Evolutionary conservation across 176 grass and related monocot species (phyloP).

Genomic region (Poa annua): DNA sequence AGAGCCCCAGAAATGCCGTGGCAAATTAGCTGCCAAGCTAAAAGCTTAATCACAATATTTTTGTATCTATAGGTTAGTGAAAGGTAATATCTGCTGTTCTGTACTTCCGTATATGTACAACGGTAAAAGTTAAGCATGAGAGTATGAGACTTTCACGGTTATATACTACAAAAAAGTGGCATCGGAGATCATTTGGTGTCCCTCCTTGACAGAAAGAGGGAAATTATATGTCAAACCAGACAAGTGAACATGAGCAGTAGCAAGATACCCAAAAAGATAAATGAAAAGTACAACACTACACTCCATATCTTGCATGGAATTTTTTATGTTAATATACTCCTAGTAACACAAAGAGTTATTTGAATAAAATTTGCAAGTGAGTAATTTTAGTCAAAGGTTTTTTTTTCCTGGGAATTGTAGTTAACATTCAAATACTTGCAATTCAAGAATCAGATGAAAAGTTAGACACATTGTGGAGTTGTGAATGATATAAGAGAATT

Average conservation of each 20-base stretch:
- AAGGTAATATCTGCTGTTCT: constrained; percentile 16
- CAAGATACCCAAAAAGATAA: no score
- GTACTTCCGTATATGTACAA: constrained; percentile 18
- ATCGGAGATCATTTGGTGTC: no score
- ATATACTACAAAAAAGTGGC: no score
- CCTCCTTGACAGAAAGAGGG: no score
- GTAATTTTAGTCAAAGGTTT: not conserved
- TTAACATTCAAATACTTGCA: constrained; percentile 6
- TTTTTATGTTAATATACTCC: constrained; percentile 2
- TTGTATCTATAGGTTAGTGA: constrained; percentile 16
- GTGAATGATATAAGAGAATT: not conserved
- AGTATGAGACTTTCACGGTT: no score
- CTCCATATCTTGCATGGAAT: no score
- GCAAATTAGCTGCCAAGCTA: constrained; percentile 36
- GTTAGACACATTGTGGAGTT: constrained; percentile 8
- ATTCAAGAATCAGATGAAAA: constrained; percentile 14
- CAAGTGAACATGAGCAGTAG: no score
- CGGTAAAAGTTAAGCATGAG: not conserved
- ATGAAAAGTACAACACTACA: no score
- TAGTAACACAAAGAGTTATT: not conserved
- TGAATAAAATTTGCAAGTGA: not conserved
- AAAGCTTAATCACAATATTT: constrained; percentile 7
- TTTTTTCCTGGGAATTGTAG: not conserved
- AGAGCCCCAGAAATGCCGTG: not conserved
- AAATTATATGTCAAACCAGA: no score